Conservation (phyloP, 495 filamentous ascomycete species). For the Hypomontagnella monticulosa region DNA sequence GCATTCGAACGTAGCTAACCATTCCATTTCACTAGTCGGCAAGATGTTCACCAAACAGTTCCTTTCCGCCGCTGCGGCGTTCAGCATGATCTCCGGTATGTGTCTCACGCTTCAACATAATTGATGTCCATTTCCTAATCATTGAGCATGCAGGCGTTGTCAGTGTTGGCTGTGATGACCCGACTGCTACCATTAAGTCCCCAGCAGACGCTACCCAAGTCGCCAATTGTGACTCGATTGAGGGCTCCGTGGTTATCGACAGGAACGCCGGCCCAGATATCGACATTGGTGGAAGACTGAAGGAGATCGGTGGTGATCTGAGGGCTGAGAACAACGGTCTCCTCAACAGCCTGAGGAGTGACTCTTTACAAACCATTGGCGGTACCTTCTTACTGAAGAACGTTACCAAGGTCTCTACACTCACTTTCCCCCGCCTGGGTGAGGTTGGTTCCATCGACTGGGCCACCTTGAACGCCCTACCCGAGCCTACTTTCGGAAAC, state of each 20-base stretch:
- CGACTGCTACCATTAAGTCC: conserved; percentile 68
- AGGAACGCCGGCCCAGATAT: conserved; percentile 60
- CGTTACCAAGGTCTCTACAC: conserved; percentile 69
- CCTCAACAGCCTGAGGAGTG: conserved; percentile 65
- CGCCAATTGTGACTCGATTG: conserved; percentile 70
- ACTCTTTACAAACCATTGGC: conserved; percentile 58
- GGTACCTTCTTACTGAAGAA: conserved; percentile 72
- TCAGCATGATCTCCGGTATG: conserved; percentile 69
- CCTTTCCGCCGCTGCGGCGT: conserved; percentile 77
- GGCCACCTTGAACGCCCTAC: conserved; percentile 76
- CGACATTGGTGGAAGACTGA: conserved; percentile 62
- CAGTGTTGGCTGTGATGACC: conserved; percentile 53
- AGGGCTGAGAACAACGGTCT: conserved; percentile 65
- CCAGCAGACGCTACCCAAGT: conserved; percentile 76
- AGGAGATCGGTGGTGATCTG: conserved; percentile 75
- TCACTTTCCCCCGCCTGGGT: conserved; percentile 70
- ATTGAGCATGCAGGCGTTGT: conserved; percentile 23
- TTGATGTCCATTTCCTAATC: not conserved
- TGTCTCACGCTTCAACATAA: not conserved
- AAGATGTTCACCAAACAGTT: conserved; percentile 81
- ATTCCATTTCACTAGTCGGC: conserved; percentile 41
- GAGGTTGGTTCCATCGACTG: conserved; percentile 73
- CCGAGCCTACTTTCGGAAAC: conserved; percentile 69
- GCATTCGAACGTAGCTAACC: conserved; percentile 9
- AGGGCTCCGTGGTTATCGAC: conserved; percentile 75